Evolutionary conservation across 2,329 filamentous ascomycete species (phyloP), one percentile per base, ranked within the genome.

Genomic region (Diaporthe velutina): DNA sequence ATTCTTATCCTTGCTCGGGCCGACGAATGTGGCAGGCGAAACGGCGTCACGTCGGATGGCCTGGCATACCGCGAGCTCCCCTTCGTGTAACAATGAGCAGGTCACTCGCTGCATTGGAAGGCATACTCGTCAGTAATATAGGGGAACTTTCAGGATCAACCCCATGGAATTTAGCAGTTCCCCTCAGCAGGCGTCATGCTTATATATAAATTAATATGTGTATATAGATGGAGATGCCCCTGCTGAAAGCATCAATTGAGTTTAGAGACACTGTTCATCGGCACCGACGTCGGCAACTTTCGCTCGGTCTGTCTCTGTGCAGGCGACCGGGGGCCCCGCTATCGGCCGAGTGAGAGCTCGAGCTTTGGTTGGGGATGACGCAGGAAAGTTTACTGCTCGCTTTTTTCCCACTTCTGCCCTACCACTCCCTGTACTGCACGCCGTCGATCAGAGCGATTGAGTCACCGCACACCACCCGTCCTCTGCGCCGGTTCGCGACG

Each of bases 331-430:
- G n/a, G 35, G 4, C 66, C 50, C 66, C 66, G 66, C 66, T 42
- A 70, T 57, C 66, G 66, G 66, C 35, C 40, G n/a, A 28, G n/a
- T n/a, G 13, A 30, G 17, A 48, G 35, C 35, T 40, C 50, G 66
- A 60, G 55, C 33, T 60, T 4, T 1, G 28, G 17, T 30, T 30
- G 30, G 35, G 64, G 50, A 68, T 68, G 64, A 68, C 64, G 64
- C 45, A 38, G n/a, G 30, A 50, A 42, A 28, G 19, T 25, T 50
- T 35, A n/a, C 15, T 50, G 13, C n/a, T 50, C 28, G 19, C 13
- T 52, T 67, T 35, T 25, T 35, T 66, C 15, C 42, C 38, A 15
- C 38, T 38, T 15, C 40, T 42, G 40, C 42, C 42, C 42, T 42
- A 4, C 40, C 10, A 10, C 10, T 13, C 13, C 40, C 40, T 13